Percentiles rank a stretch among this genome's conserved stretches.
Conservation (phyloP, 2,329 filamentous ascomycete genomes). For the Fusarium solani-melongenae region DNA sequence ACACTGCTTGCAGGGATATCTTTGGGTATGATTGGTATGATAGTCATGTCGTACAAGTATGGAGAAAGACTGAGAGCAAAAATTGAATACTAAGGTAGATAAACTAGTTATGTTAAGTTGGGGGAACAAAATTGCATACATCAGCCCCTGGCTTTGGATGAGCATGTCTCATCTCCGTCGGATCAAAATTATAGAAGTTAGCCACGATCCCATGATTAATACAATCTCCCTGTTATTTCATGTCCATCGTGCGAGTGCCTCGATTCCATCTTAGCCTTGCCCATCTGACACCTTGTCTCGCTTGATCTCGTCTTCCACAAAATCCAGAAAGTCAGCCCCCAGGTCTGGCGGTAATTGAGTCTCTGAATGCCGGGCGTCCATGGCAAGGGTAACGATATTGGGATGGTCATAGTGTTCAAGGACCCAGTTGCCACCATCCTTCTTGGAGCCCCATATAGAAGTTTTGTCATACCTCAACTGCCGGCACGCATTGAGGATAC, state of each 20-base stretch:
- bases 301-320: not conserved
- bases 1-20: not conserved
- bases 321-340: not conserved
- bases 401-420: not conserved
- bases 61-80: not conserved
- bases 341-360: not conserved
- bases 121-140: not conserved
- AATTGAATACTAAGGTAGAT: not conserved
- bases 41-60: not conserved
- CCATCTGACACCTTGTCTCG: not conserved
- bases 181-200: not conserved
- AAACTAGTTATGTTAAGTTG: not conserved
- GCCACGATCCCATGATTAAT: not conserved
- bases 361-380: not conserved
- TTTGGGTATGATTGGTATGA: not conserved
- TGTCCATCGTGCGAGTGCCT: not conserved
- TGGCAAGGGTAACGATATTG: not conserved
- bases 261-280: not conserved
- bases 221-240: not conserved
- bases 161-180: not conserved
- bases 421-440: not conserved
- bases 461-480: not conserved
- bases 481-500: conserved; percentile 16
- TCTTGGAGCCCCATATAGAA: not conserved
- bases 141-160: not conserved